Evolutionary conservation across 2,329 filamentous ascomycete species (phyloP), one percentile per base, ranked within the genome.

Genomic region (Fusarium drepaniforme): DNA sequence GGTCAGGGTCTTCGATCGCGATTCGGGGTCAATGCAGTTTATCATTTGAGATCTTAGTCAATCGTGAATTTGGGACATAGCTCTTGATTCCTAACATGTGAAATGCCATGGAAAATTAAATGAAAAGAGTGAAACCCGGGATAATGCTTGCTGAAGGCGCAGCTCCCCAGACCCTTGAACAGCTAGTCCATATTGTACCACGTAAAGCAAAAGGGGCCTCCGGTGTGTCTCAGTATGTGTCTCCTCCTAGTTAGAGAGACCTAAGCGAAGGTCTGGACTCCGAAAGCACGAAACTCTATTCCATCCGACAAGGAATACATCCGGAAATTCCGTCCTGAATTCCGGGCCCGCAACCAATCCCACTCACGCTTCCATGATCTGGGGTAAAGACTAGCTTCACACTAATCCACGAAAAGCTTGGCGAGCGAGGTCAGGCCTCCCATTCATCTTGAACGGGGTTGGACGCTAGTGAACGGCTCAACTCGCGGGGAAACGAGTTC

Each of bases 311-410:
- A 46, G 13, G 33, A 35, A 13, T 11, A 30, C 1, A 28, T 16
- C 64, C 44, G 64, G 46, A 67, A 67, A 64, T 67, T 61, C 64
- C 64, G 51, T 46, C 44, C 33, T 11, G 62, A 64, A 67, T 67
- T 64, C 64, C 64, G 64, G 33, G 4, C n/a, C 30, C 15, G 53
- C 7, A 35, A 35, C 53, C 53, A 57, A 57, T 57, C 33, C 53
- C 53, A 23, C 21, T 8, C 5, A 58, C 7, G 53, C 53, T 6
- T 51, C n/a, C 12, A 7, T 30, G 33, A 30, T 37, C 53, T 58
- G 53, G 53, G 53, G 53, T 58, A 58, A 16, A 6, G 7, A 57
- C 53, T 57, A 57, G 53, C 53, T 35, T 8, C 11, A n/a, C 13
- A 51, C 15, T 51, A 51, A 11, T 4, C 23, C 53, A 15, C n/a